Percentiles rank a stretch among this genome's conserved stretches.
Conservation (phyloP, 2,329 filamentous ascomycete species). For the Arthrobotrys pseudoclavata region DNA sequence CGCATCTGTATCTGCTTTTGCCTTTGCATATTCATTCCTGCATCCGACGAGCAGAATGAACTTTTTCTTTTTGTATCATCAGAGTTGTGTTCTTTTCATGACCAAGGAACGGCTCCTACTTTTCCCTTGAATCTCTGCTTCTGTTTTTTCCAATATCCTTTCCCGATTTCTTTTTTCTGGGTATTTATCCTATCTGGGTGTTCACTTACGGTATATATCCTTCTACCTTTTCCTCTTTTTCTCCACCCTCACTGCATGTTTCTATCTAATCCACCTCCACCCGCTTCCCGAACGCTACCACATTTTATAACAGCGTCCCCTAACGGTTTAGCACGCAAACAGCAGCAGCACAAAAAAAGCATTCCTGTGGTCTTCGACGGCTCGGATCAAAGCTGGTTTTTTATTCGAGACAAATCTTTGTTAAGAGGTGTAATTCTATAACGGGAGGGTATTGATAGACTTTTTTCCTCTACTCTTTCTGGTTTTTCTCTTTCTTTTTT, state of each 20-base stretch:
- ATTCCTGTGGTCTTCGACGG: constrained; percentile 23
- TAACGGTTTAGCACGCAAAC: constrained; percentile 22
- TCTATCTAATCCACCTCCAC: constrained; percentile 26
- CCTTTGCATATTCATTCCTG: constrained; percentile 49
- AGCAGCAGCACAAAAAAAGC: constrained; percentile 27
- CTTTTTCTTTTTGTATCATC: constrained; percentile 51
- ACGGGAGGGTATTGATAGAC: constrained; percentile 48
- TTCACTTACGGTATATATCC: constrained; percentile 60
- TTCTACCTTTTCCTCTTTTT: constrained; percentile 24
- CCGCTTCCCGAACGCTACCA: constrained; percentile 12
- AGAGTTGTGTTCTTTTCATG: constrained; percentile 55
- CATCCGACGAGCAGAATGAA: constrained; percentile 47
- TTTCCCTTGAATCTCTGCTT: constrained; percentile 11
- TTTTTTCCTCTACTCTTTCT: constrained; percentile 17
- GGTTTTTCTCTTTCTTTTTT: background rate
- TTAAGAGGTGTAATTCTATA: constrained; percentile 52
- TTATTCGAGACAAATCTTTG: constrained; percentile 42
- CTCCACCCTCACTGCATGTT: constrained; percentile 24
- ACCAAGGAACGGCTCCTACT: constrained; percentile 46
- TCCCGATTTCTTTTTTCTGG: constrained; percentile 29
- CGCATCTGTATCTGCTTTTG: constrained; percentile 39
- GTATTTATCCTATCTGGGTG: constrained; percentile 55
- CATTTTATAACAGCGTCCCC: constrained; percentile 25
- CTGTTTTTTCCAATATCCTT: constrained; percentile 12
- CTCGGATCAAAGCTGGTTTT: constrained; percentile 48